Base-by-base conservation (phyloP, 805 yeast species). In the Cyberlindnera misumaiensis region DNA sequence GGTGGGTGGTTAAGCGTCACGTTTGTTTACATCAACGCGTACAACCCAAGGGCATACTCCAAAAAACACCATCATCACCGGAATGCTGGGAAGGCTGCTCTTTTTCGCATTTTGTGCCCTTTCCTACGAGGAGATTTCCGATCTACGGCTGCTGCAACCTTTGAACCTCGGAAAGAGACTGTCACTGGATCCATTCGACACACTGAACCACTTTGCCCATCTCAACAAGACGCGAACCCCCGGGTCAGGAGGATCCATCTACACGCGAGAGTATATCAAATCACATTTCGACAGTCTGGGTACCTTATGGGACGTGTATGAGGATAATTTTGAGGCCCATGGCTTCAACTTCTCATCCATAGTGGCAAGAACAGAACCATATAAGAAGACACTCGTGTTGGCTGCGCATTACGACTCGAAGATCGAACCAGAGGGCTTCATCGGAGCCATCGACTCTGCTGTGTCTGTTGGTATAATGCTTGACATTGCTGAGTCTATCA, bases 391-490 rank as follows among this genome's bases (percentile, higher is more conserved):
- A n/a, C 42, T 68, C 8, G 58, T 67, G 5, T 44, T 75, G 3
- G 72, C 72, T 4, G 82, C 77, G 0, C 83, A 76, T 45, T 76
- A 73, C 46, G 83, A 76, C 49, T 65, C 78, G 1, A 30, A 51
- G 30, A 38, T 58, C 9, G 51, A 52, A 7, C 79, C 80, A 2
- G 59, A 56, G n/a, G 80, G 79, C 5, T 75, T 77, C 40, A 56
- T 75, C 25, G 83, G 83, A 6, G 83, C 80, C 1, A 71, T 65
- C 22, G 83, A 77, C 48, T 70, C 78, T 39, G 80, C 79, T 3
- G 75, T 68, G 1, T 73, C 82, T 1, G 74, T 80, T 51, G 75
- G 74, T 0, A 56, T 77, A 15, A 46, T 76, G 29, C 44, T 76
- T 43, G 71, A 70, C 43, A 46, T 70, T 2, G 70, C 77, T 5